A percentile compares a stretch with the other conserved stretches of the same genome.
Conservation (phyloP, 257 asterid genomes). For the Nicotiana undulata region DNA sequence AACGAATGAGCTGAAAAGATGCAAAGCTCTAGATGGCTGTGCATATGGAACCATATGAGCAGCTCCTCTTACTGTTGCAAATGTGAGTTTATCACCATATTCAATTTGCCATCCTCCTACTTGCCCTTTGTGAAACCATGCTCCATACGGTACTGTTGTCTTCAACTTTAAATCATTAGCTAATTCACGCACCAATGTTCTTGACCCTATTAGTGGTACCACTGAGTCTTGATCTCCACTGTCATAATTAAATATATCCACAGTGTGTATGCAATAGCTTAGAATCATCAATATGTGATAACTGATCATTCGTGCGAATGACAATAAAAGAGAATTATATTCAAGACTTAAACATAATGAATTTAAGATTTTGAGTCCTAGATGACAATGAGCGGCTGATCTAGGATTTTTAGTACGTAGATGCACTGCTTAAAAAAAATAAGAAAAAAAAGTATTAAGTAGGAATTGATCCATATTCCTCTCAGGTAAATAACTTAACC, state of each 20-base stretch:
- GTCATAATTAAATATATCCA: neutral
- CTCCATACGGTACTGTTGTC: slow-evolving; percentile 45
- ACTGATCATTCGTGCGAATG: too few relatives aligned
- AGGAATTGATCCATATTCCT: too few relatives aligned
- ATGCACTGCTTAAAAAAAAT: too few relatives aligned
- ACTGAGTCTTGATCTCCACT: slow-evolving; percentile 95
- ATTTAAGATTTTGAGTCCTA: neutral
- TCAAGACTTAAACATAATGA: neutral
- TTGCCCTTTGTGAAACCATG: slow-evolving; percentile 47
- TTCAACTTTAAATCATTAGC: slow-evolving; percentile 48
- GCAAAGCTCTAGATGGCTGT: slow-evolving; percentile 71
- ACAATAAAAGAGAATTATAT: neutral
- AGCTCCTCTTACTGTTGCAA: slow-evolving; percentile 82
- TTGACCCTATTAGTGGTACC: slow-evolving; percentile 59
- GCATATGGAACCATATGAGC: slow-evolving; percentile 82
- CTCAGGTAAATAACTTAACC: too few relatives aligned
- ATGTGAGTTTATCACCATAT: slow-evolving; percentile 56
- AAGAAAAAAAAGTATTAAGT: too few relatives aligned
- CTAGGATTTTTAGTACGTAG: too few relatives aligned
- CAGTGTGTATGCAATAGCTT: too few relatives aligned
- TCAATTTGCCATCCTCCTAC: slow-evolving; percentile 70
- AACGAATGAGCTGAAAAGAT: slow-evolving; percentile 51
- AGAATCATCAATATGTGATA: neutral
- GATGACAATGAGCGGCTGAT: too few relatives aligned
- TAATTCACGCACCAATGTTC: slow-evolving; percentile 42